phyloP scores from a whole-genome alignment of 441 rosid species.

The Capsella rubella region DNA sequence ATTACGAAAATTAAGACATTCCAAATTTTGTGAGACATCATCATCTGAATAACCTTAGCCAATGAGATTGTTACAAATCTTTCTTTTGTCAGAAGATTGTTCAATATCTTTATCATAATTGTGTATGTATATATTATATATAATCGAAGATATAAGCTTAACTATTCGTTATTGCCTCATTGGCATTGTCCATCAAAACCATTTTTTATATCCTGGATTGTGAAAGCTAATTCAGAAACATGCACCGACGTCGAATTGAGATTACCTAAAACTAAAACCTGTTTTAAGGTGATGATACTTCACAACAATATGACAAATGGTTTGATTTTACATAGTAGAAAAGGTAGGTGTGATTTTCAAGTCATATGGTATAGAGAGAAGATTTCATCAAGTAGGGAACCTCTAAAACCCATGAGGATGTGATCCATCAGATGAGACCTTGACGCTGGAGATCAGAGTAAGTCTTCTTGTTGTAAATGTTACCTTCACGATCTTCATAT shows the following conservation, averaged over 20 bases:
- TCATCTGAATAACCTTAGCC: background rate
- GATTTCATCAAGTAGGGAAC: background rate
- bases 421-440: constrained; percentile 70
- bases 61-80: background rate
- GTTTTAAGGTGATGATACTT: background rate
- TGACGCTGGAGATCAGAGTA: constrained; percentile 97
- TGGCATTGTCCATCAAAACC: background rate
- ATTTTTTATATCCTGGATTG: background rate
- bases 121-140: no score
- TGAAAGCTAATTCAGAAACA: background rate
- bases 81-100: background rate
- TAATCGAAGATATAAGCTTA: background rate
- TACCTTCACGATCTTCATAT: constrained; percentile 98
- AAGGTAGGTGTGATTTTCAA: background rate
- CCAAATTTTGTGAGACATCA: background rate
- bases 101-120: no score
- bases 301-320: constrained; percentile 2
- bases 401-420: constrained; percentile 13
- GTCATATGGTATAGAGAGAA: background rate
- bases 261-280: background rate
- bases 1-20: background rate
- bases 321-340: constrained; percentile 30
- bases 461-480: constrained; percentile 98
- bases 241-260: background rate
- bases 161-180: background rate